Base-by-base conservation (phyloP, 805 yeast species). In the Cephaloascus albidus region DNA sequence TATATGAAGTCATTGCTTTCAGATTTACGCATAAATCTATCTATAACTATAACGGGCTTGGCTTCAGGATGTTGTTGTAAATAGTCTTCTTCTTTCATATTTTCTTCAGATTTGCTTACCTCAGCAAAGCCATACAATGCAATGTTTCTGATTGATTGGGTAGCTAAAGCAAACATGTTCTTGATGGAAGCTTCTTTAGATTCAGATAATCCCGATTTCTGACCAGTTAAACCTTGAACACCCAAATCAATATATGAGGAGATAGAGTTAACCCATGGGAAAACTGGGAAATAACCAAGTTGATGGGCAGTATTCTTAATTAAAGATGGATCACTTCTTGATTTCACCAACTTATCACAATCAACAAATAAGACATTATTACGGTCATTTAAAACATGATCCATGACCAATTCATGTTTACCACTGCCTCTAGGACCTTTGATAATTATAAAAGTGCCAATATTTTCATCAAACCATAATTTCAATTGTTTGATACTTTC, bases 351-450 rank as follows among this genome's bases (percentile, higher is more conserved):
- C 32, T 66, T 65, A 40, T 84, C 94, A 65, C 97, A 90, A 58
- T 90, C 94, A 35, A 93, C 57, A 42, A 76, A 70, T 32, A 88
- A 65, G 3, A 81, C 72, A 44, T 81, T 80, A 1, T 69, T 66
- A 38, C 88, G 74, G 20, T 68, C 76, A 36, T 68, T 61, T 35
- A 86, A 64, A 1, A 83, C 79, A 50, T 81, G 77, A 35, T 78
- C 78, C 53, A 81, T 60, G 3, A 90, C 88, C 43, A 87, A 62
- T 43, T 80, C 90, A 43, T 79, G 74, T 51, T 93, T 90, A 18
- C 97, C 98, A n/a, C 95, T 79, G 4, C 98, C 98, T 46, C 86
- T 73, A 4, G 98, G 97, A 10, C 98, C 98, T 45, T 81, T 76
- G 3, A 93, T 79, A 3, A 93, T 77, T 19, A 90, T 88, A 54